Base-by-base conservation (phyloP, 2,329 filamentous ascomycete species). In the Fusarium poae region DNA sequence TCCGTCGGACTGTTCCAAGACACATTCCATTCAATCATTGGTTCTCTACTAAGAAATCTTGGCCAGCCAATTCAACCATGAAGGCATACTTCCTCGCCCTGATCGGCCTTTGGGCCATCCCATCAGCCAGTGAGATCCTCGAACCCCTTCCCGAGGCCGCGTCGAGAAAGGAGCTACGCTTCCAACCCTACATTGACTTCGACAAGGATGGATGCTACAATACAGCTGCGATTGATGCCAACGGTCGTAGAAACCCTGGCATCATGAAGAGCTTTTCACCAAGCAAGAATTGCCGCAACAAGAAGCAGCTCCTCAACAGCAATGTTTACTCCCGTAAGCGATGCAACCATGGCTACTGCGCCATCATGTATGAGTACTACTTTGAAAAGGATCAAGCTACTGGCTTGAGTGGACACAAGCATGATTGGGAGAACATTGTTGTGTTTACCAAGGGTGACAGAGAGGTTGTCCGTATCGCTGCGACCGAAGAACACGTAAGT, bases 251-350 rank as follows among this genome's bases (percentile, higher is more conserved):
- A 13, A 49, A 49, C 8, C 8, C n/a, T 8, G 29, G 53, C 6
- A 7, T 23, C 3, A 1, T 27, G 15, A 25, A 21, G 2, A 18
- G 13, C 3, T 12, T 13, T 7, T 4, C 18, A 1, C 2, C 7
- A 3, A 20, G n/a, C 6, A 11, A n/a, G 10, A 6, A 21, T 6
- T 56, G 51, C 9, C 8, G 27, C 10, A 15, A 25, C 2, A 13
- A 3, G 2, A 1, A 10, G 1, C 27, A 30, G 1, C 42, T 59
- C 5, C 13, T 23, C 18, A 40, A 58, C 9, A 39, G 42, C 6
- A 60, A 60, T 11, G n/a, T 27, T 16, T 60, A 60, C 15, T 59
- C 57, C 8, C 45, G 42, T 15, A 60, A 49, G 29, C 42, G 57
- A 13, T 60, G 54, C 11, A 60, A 60, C 8, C 30, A 59, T 2